Conservation (phyloP, 2,329 filamentous ascomycete genomes). For the Trichoderma breve region DNA sequence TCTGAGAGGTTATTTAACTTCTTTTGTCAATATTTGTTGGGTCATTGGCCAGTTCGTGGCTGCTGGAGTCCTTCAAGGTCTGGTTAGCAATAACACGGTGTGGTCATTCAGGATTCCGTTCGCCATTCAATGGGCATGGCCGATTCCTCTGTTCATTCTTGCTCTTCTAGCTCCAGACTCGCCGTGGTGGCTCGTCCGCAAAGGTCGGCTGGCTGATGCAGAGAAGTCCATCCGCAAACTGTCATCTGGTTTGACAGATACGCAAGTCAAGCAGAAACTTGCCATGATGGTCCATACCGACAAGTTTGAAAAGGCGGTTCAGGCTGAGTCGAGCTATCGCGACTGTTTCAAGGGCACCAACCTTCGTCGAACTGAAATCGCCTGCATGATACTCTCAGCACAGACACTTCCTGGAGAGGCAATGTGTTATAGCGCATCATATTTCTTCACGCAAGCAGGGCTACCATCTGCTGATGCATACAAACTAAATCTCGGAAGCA, state of each 20-base stretch:
- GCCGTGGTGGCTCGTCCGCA: not conserved
- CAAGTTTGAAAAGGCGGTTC: not conserved
- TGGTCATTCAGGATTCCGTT: conserved; percentile 47
- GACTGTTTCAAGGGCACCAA: not conserved
- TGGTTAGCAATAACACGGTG: conserved; percentile 32
- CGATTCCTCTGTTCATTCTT: conserved; percentile 28
- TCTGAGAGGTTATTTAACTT: not conserved
- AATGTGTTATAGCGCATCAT: not conserved
- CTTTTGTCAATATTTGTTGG: not conserved
- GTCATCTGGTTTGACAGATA: not conserved
- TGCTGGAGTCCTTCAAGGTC: conserved; percentile 29
- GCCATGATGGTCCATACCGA: conserved; percentile 2
- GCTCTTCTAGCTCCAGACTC: conserved; percentile 28
- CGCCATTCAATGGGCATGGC: conserved; percentile 4
- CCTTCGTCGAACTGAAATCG: not conserved
- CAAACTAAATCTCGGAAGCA: not conserved
- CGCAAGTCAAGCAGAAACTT: not conserved
- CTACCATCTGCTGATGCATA: not conserved
- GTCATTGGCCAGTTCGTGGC: not conserved
- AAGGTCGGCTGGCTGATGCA: not conserved
- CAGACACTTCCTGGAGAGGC: not conserved
- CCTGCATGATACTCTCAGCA: not conserved
- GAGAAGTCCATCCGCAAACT: not conserved
- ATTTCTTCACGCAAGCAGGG: not conserved
- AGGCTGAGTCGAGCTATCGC: not conserved